These are phyloP conservation scores for Metarhizium guizhouense DNA, from an alignment of 2,329 filamentous ascomycete genomes.

Conservation along the genomic window DNA sequence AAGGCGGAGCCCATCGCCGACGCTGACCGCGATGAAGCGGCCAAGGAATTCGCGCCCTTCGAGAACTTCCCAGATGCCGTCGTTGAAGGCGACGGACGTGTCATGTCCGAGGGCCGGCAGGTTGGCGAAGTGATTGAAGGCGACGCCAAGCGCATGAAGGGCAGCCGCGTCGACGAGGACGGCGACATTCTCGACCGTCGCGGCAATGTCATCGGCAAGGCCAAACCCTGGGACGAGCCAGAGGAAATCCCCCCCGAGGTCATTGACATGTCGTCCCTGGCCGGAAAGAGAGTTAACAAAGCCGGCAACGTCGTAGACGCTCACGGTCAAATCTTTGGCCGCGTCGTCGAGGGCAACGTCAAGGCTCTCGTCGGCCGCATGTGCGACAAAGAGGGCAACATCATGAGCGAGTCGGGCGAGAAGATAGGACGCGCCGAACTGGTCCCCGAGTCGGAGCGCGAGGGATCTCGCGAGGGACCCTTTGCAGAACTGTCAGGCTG, in stretches of 20 bases:
- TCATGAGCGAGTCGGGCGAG: conserved; percentile 65
- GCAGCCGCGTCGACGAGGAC: conserved; percentile 58
- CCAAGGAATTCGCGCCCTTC: conserved; percentile 40
- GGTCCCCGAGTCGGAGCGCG: conserved; percentile 57
- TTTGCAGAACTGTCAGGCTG: conserved; percentile 59
- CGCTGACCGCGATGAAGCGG: conserved; percentile 37
- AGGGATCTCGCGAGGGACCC: conserved; percentile 54
- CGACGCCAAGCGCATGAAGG: conserved; percentile 53
- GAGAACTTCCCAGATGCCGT: conserved; percentile 48
- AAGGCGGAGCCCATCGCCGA: conserved; percentile 51
- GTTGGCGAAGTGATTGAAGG: conserved; percentile 56
- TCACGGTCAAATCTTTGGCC: conserved; percentile 48
- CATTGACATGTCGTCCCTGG: conserved; percentile 52
- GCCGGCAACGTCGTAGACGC: conserved; percentile 52
- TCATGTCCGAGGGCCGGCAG: conserved; percentile 41
- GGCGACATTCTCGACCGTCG: conserved; percentile 59
- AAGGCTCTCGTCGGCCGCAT: conserved; percentile 57
- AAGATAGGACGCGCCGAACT: conserved; percentile 60
- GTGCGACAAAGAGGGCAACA: conserved; percentile 62
- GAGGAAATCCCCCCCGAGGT: conserved; percentile 40
- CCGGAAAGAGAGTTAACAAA: conserved; percentile 65
- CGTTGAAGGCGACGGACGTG: conserved; percentile 30
- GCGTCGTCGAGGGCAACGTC: conserved; percentile 57
- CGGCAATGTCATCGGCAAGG: conserved; percentile 59
- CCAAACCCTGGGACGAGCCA: conserved; percentile 56